Conservation (phyloP, 2,329 filamentous ascomycete species). For the Alternaria viburni region DNA sequence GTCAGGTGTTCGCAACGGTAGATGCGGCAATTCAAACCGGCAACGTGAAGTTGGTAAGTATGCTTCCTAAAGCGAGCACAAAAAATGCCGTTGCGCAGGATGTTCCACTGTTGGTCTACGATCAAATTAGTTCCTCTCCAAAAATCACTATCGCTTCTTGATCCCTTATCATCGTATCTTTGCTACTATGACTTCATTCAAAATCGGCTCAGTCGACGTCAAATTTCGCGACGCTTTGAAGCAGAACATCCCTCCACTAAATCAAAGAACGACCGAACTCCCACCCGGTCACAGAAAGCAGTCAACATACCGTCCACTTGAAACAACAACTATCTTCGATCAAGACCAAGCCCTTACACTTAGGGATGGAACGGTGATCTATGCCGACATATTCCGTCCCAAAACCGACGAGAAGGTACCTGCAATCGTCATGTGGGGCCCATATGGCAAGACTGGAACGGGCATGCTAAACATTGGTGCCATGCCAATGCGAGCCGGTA, state of each 20-base stretch:
- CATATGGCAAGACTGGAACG: constrained; percentile 50
- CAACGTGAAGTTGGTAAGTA: background rate
- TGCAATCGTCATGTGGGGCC: constrained; percentile 52
- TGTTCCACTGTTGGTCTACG: background rate
- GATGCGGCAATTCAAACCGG: background rate
- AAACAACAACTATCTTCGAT: background rate
- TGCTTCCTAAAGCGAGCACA: background rate
- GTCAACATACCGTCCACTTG: background rate
- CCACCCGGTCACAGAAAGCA: background rate
- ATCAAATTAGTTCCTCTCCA: background rate
- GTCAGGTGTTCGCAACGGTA: background rate
- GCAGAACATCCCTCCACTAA: background rate
- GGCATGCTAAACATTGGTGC: background rate
- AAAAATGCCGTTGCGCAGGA: background rate
- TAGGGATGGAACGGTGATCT: constrained; percentile 6
- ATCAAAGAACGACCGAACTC: background rate
- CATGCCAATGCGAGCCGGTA: background rate
- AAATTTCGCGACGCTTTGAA: background rate
- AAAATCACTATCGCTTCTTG: background rate
- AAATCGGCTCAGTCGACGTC: background rate
- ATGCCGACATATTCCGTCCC: constrained; percentile 17
- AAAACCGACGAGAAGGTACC: constrained; percentile 42
- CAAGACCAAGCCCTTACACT: background rate
- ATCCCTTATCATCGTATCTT: background rate
- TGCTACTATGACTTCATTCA: background rate